Conservation (phyloP, 257 asterid species). For the Schizonepeta tenuifolia region DNA sequence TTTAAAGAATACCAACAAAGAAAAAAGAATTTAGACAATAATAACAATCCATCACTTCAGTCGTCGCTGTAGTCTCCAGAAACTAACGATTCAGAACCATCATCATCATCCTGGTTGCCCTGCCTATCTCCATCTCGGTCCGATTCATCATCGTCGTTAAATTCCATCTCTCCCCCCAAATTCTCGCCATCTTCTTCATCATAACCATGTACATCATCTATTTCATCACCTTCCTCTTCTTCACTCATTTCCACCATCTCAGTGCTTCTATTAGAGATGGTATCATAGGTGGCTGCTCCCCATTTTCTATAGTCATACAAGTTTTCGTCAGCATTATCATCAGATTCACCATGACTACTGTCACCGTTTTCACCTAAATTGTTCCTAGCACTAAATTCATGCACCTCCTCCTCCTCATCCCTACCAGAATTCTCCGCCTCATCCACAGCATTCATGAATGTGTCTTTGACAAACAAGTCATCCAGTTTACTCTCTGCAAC, state of each 20-base stretch:
- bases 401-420: conserved; percentile 34
- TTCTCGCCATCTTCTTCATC: conserved; percentile 43
- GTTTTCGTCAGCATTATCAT: conserved; percentile 45
- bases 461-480: conserved; percentile 34
- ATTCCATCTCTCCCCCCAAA: conserved; percentile 34
- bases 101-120: conserved; percentile 45
- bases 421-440: conserved; percentile 38
- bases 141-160: conserved; percentile 44
- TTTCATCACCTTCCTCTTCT: conserved; percentile 47
- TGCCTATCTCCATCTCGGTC: conserved; percentile 34
- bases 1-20: conserved; percentile 34
- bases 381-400: conserved; percentile 35
- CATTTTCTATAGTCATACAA: conserved; percentile 44
- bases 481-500: conserved; percentile 45
- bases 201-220: conserved; percentile 41
- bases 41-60: conserved; percentile 1
- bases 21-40: not conserved
- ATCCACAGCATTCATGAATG: conserved; percentile 38
- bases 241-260: conserved; percentile 61
- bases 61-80: conserved; percentile 74
- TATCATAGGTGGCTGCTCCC: conserved; percentile 42
- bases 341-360: conserved; percentile 63
- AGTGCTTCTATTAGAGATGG: conserved; percentile 39
- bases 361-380: conserved; percentile 42
- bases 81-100: conserved; percentile 55